Evolutionary conservation across 305 asterid genomes (phyloP).

Genomic region (Fraxinus albicans): DNA sequence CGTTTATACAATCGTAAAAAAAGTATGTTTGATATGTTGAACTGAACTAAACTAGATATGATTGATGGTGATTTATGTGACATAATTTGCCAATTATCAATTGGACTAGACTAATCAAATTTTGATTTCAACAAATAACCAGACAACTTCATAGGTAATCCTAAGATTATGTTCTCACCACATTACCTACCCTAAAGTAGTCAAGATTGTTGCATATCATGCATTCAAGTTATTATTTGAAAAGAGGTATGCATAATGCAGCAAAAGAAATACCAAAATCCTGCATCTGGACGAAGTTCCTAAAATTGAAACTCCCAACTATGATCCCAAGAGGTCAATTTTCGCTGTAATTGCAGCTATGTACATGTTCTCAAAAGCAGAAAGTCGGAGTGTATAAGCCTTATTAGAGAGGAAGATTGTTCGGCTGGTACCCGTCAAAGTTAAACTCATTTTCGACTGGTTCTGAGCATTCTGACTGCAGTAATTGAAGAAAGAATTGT

Average conservation of each 20-base stretch:
- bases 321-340: not conserved
- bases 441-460: constrained; percentile 55
- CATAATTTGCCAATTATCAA: too few relatives aligned
- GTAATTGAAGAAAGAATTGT: not conserved
- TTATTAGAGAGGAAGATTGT: constrained; percentile 53
- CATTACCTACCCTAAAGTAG: constrained; percentile 28
- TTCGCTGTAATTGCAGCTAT: constrained; percentile 31
- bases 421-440: constrained; percentile 52
- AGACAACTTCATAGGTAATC: not conserved
- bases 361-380: constrained; percentile 31
- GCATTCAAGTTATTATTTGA: constrained; percentile 18
- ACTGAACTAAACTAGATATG: too few relatives aligned
- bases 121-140: not conserved
- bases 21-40: too few relatives aligned
- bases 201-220: constrained; percentile 26
- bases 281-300: constrained; percentile 4
- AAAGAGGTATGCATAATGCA: constrained; percentile 8
- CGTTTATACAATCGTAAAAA: too few relatives aligned
- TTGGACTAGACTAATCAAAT: too few relatives aligned
- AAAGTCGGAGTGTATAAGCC: constrained; percentile 5
- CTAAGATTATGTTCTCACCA: constrained; percentile 12
- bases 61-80: too few relatives aligned
- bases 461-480: constrained; percentile 54
- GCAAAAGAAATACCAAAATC: constrained; percentile 13
- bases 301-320: constrained; percentile 14